A percentile compares a stretch with the other conserved stretches of the same genome.
Conservation (phyloP, 164 flowering plant species). For the Tetracentron sinense region DNA sequence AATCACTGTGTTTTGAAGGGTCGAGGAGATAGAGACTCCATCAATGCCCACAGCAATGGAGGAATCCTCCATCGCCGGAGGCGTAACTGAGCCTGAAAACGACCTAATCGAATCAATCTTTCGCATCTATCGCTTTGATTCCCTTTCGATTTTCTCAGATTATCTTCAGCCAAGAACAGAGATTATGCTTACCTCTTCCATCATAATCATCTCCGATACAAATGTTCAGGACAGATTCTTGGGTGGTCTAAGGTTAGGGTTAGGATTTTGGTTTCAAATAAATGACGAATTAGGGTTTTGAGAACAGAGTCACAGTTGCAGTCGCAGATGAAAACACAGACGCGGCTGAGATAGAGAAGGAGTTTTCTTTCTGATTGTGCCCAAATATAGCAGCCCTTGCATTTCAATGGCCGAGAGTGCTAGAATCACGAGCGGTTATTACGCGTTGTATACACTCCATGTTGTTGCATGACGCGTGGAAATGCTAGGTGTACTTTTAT, state of each 20-base stretch:
- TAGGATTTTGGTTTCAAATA: not conserved
- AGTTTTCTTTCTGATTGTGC: too few species aligned
- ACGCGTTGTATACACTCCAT: too few species aligned
- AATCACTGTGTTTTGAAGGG: too few species aligned
- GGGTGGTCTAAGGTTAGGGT: not conserved
- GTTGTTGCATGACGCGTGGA: too few species aligned
- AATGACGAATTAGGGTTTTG: not conserved
- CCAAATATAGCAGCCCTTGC: too few species aligned
- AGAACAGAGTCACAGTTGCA: not conserved
- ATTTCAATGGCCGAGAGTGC: too few species aligned
- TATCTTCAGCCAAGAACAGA: not conserved
- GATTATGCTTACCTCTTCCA: not conserved
- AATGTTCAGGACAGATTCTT: not conserved
- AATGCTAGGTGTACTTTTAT: too few species aligned
- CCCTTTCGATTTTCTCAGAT: not conserved
- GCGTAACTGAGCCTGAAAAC: conserved; percentile 7
- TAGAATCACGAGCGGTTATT: too few species aligned
- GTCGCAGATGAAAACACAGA: too few species aligned
- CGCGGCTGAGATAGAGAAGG: too few species aligned
- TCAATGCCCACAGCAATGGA: not conserved
- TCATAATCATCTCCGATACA: not conserved
- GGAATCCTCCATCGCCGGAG: conserved; percentile 8
- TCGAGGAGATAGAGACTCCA: not conserved
- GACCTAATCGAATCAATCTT: conserved; percentile 5
- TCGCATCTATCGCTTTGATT: not conserved